Evolutionary conservation across 2,329 filamentous ascomycete species (phyloP).

Genomic region (Lachnellula hyalina): DNA sequence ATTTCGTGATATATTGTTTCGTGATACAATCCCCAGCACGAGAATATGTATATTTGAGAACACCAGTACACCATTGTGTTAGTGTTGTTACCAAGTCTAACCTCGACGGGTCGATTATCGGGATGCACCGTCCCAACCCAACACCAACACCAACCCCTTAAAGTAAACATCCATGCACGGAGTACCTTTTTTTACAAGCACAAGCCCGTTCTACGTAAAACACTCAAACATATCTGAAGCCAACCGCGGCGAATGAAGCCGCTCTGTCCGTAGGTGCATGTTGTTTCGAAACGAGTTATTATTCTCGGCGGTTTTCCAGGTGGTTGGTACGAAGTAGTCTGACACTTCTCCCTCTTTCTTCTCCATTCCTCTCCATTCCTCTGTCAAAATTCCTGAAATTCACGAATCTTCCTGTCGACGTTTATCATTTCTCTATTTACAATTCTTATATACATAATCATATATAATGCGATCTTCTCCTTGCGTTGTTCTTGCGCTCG

Average conservation of each 20-base stretch:
- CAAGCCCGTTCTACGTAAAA: background rate
- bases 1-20: too few relatives aligned
- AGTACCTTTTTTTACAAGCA: too few relatives aligned
- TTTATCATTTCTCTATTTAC: background rate
- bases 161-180: background rate
- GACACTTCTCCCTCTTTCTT: background rate
- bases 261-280: slow-evolving; percentile 7
- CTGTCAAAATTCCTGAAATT: background rate
- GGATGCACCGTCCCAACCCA: background rate
- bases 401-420: background rate
- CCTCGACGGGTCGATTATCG: background rate
- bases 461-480: slow-evolving; percentile 20
- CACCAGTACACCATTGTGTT: background rate
- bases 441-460: background rate
- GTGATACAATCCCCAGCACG: too few relatives aligned
- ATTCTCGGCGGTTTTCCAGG: background rate
- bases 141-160: background rate
- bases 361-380: background rate
- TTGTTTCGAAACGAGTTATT: slow-evolving; percentile 18
- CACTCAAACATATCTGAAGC: slow-evolving; percentile 16
- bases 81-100: background rate
- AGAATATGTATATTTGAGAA: too few relatives aligned
- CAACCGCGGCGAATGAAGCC: slow-evolving; percentile 4
- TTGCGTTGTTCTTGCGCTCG: slow-evolving; percentile 21
- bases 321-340: slow-evolving; percentile 17